Evolutionary conservation across 139 green algal genomes (phyloP).

Genomic region (Closterium sp.): DNA sequence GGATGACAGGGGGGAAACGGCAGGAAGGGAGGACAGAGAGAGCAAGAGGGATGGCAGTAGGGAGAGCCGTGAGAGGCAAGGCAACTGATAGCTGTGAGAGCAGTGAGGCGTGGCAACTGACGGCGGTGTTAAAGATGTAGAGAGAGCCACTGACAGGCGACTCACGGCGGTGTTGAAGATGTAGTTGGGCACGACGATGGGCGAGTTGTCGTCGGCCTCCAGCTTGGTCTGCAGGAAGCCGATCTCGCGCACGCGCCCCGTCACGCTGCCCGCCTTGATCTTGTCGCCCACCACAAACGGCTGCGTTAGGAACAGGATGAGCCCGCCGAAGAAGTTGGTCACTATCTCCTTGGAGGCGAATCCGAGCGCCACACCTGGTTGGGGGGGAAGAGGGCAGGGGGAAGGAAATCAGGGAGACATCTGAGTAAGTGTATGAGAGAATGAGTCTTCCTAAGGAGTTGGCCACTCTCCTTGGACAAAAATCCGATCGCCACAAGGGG

Average conservation of each 20-base stretch:
- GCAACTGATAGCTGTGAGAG: too few relatives aligned
- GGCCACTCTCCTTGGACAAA: slow-evolving; percentile 35
- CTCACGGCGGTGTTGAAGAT: not conserved
- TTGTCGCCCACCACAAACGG: slow-evolving; percentile 40
- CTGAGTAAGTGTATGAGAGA: not conserved
- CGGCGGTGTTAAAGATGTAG: too few relatives aligned
- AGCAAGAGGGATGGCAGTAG: too few relatives aligned
- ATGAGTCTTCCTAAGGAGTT: slow-evolving; percentile 45
- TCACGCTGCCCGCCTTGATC: slow-evolving; percentile 38
- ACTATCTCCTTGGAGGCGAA: slow-evolving; percentile 46
- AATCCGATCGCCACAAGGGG: slow-evolving; percentile 35
- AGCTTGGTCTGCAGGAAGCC: slow-evolving; percentile 9
- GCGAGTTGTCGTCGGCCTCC: not conserved
- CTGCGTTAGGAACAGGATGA: slow-evolving; percentile 24
- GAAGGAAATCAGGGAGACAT: not conserved
- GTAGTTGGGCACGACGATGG: slow-evolving; percentile 14
- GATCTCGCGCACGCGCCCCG: not conserved
- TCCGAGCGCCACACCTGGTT: slow-evolving; percentile 38
- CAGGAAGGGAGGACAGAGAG: too few relatives aligned
- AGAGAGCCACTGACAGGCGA: too few relatives aligned
- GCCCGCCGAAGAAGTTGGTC: slow-evolving; percentile 48
- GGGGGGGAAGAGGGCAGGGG: not conserved
- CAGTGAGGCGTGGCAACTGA: too few relatives aligned
- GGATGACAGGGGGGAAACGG: too few relatives aligned
- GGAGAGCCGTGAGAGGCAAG: too few relatives aligned